Base-by-base conservation (phyloP, 1,139 yeast genomes). In the Zygosaccharomyces pseudobailii region DNA sequence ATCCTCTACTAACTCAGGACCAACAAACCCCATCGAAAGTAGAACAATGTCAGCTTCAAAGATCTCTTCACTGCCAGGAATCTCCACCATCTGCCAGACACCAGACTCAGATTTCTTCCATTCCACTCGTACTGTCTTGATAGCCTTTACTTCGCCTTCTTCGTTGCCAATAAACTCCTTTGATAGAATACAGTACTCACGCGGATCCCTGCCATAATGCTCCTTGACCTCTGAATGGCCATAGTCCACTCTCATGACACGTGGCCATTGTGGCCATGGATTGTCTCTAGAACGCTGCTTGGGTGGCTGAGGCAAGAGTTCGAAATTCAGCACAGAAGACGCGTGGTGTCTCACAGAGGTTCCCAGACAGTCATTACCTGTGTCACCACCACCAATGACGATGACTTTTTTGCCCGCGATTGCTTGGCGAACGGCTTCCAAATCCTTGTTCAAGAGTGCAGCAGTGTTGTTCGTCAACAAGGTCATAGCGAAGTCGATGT, bases 251-350 rank as follows among this genome's bases (percentile, higher is more conserved):
- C 97, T 82, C 84, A 92, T 90, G 63, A 92, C 80, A 69, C 96
- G 80, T 58, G 98, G 97, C 97, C 97, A 92, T 73, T 92, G 98
- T 48, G 98, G 98, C 98, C 98, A 92, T 71, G 98, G 98, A 71
- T 92, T 92, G 71, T 92, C 97, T 72, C 83, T 86, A 48, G 92
- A 87, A 70, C 97, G 82, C 50, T 80, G 76, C 35, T 78, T 76
- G 42, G 97, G 89, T 54, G 98, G 98, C 63, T 84, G 82, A 52
- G 98, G 98, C 62, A 92, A 76, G 66, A 92, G 76, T 73, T 92
- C 98, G 68, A 92, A 92, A 77, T 92, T 92, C 57, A 86, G 79
- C 46, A 92, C 96, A n/a, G 95, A 85, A 67, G 86, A 83, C 55
- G 97, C 97, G 35, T 96, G 97, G 66, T 92, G 97, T 72, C 98